Evolutionary conservation across 2,329 filamentous ascomycete genomes (phyloP).

Genomic region (Cucurbitaria berberidis): DNA sequence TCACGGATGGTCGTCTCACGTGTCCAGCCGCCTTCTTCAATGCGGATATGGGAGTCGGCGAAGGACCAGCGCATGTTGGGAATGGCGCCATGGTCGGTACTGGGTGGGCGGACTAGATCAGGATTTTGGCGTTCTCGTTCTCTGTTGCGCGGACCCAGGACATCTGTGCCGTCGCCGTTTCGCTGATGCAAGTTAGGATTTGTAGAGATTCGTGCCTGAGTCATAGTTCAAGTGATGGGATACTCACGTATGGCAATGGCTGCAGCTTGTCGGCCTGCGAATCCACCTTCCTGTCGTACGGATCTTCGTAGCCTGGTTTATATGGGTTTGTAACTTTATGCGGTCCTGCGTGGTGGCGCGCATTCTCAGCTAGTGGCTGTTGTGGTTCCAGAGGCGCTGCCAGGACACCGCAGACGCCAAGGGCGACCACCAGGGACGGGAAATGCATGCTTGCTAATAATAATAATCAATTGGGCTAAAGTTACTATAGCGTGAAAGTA

Average conservation of each 20-base stretch:
- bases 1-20: slow-evolving; percentile 73
- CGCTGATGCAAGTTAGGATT: slow-evolving; percentile 31
- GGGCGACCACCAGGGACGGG: slow-evolving; percentile 36
- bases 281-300: slow-evolving; percentile 68
- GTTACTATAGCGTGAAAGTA: slow-evolving; percentile 7
- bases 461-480: slow-evolving; percentile 26
- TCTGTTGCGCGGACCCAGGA: slow-evolving; percentile 73
- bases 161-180: slow-evolving; percentile 65
- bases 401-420: slow-evolving; percentile 33
- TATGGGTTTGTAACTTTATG: slow-evolving; percentile 57
- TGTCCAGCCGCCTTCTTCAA: slow-evolving; percentile 77
- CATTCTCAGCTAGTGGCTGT: slow-evolving; percentile 42
- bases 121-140: slow-evolving; percentile 73
- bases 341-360: slow-evolving; percentile 34
- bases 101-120: slow-evolving; percentile 73
- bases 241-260: slow-evolving; percentile 62
- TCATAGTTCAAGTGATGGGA: slow-evolving; percentile 10
- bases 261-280: slow-evolving; percentile 65
- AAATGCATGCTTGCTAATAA: slow-evolving; percentile 38
- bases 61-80: slow-evolving; percentile 73
- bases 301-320: slow-evolving; percentile 65
- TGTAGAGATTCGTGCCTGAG: too few relatives aligned
- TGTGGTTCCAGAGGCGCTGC: slow-evolving; percentile 47
- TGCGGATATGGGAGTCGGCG: slow-evolving; percentile 55
- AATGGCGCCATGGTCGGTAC: slow-evolving; percentile 74